Evolutionary conservation across 2,329 filamentous ascomycete genomes (phyloP).

Genomic region (Neoscytalidium dimidiatum): DNA sequence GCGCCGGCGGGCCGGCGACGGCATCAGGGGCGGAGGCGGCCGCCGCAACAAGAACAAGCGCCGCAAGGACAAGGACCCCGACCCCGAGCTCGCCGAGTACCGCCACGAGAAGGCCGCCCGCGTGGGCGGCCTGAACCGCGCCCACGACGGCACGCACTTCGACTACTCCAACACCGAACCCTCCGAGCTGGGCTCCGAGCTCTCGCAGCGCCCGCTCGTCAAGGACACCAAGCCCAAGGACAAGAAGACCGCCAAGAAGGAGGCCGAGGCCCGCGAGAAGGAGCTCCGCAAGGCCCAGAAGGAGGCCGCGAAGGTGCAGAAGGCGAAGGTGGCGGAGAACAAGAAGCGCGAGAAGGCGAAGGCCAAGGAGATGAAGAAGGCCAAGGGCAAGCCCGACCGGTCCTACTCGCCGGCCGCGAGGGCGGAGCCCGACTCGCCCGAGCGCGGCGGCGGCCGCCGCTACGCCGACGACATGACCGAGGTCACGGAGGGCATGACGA

Average conservation of each 20-base stretch:
- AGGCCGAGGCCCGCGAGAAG: constrained; percentile 47
- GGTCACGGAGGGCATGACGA: constrained; percentile 37
- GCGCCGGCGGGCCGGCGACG: constrained; percentile 41
- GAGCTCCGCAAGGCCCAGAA: constrained; percentile 33
- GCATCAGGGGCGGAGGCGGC: constrained; percentile 45
- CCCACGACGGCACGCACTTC: constrained; percentile 76
- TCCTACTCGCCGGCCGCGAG: constrained; percentile 25
- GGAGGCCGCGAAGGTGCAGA: constrained; percentile 31
- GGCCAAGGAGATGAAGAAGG: constrained; percentile 43
- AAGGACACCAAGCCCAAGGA: constrained; percentile 39
- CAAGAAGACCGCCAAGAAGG: constrained; percentile 27
- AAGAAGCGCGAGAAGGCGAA: constrained; percentile 46
- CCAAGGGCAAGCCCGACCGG: constrained; percentile 35
- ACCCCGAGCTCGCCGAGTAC: constrained; percentile 74
- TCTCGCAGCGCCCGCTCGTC: constrained; percentile 47
- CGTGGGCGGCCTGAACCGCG: constrained; percentile 85
- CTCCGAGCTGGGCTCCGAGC: constrained; percentile 56
- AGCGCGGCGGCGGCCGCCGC: constrained; percentile 26
- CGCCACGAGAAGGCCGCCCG: constrained; percentile 82
- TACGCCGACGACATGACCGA: constrained; percentile 55
- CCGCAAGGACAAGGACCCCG: constrained; percentile 52
- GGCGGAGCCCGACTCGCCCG: constrained; percentile 7
- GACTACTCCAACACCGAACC: constrained; percentile 72
- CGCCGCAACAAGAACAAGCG: constrained; percentile 58
- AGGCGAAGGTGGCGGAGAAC: constrained; percentile 29